Conservation (phyloP, 2,329 filamentous ascomycete genomes). For the Simplicillium aogashimaense region DNA sequence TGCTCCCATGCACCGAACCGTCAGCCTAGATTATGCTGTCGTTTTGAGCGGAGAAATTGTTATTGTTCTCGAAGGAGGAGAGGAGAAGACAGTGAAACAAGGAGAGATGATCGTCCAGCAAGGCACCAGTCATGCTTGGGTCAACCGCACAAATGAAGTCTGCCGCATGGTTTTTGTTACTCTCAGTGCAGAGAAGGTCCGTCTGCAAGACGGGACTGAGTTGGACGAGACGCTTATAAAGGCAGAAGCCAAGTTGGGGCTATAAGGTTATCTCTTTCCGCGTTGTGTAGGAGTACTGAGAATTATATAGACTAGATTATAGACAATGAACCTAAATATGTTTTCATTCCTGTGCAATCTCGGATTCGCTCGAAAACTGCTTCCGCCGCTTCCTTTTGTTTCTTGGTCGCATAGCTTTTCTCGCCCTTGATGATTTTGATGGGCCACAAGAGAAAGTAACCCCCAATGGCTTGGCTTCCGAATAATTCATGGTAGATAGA, state of each 20-base stretch:
- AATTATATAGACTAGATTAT: slow-evolving; percentile 8
- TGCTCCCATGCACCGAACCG: slow-evolving; percentile 30
- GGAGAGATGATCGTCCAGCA: slow-evolving; percentile 31
- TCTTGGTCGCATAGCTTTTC: slow-evolving; percentile 10
- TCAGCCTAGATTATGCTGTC: slow-evolving; percentile 27
- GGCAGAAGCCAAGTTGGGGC: background rate
- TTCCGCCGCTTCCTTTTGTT: slow-evolving; percentile 17
- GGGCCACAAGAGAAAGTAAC: slow-evolving; percentile 27
- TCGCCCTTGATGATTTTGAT: slow-evolving; percentile 22
- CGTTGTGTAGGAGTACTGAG: too few species aligned
- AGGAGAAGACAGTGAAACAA: slow-evolving; percentile 22
- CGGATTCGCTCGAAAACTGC: slow-evolving; percentile 24
- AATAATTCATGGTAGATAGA: slow-evolving; percentile 12
- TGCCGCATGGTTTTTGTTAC: slow-evolving; percentile 29
- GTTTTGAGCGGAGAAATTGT: slow-evolving; percentile 28
- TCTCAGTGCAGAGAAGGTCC: slow-evolving; percentile 28
- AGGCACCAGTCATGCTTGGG: slow-evolving; percentile 34
- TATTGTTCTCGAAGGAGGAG: slow-evolving; percentile 28
- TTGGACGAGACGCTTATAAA: slow-evolving; percentile 22
- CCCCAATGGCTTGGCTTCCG: slow-evolving; percentile 21
- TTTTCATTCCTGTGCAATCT: slow-evolving; percentile 28
- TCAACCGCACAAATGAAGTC: slow-evolving; percentile 24
- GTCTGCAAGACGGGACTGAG: slow-evolving; percentile 21
- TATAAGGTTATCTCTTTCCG: background rate
- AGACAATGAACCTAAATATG: slow-evolving; percentile 17